Conservation (phyloP, 2,329 filamentous ascomycete species). For the Bipolaris victoriae region DNA sequence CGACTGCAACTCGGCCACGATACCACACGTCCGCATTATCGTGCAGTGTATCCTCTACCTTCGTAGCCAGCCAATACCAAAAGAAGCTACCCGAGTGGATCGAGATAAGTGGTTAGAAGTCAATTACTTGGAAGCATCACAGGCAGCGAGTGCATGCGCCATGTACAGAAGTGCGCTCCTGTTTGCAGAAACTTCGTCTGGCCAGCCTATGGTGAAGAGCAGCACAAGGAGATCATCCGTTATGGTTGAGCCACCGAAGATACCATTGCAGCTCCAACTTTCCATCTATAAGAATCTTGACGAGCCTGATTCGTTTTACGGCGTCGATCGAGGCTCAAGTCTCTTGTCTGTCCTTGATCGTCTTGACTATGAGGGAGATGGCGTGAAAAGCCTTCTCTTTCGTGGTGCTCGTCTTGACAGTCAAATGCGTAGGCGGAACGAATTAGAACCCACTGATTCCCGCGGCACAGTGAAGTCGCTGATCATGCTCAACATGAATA, state of each 20-base stretch:
- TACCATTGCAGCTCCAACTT: constrained; percentile 72
- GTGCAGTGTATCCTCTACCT: constrained; percentile 85
- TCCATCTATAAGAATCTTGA: constrained; percentile 90
- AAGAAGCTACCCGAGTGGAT: constrained; percentile 79
- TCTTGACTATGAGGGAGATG: constrained; percentile 88
- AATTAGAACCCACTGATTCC: constrained; percentile 64
- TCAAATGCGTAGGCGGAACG: constrained; percentile 69
- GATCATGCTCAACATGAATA: constrained; percentile 80
- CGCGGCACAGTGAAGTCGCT: constrained; percentile 77
- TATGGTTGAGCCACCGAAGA: constrained; percentile 54
- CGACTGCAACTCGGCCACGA: constrained; percentile 53
- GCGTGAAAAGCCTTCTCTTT: constrained; percentile 85
- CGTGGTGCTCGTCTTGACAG: constrained; percentile 90
- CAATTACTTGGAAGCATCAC: constrained; percentile 72
- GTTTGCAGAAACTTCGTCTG: constrained; percentile 75
- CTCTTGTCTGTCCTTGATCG: constrained; percentile 78
- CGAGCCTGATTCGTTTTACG: constrained; percentile 96
- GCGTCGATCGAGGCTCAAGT: constrained; percentile 78
- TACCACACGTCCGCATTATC: constrained; percentile 72
- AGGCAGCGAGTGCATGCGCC: constrained; percentile 75
- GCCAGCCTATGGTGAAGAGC: constrained; percentile 54
- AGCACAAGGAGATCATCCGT: constrained; percentile 68
- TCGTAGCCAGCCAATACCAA: constrained; percentile 76
- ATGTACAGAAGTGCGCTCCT: constrained; percentile 88
- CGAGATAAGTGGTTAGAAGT: constrained; percentile 85